phyloP scores from a whole-genome alignment of 2,329 filamentous ascomycete species.

The Alternaria arborescens region DNA sequence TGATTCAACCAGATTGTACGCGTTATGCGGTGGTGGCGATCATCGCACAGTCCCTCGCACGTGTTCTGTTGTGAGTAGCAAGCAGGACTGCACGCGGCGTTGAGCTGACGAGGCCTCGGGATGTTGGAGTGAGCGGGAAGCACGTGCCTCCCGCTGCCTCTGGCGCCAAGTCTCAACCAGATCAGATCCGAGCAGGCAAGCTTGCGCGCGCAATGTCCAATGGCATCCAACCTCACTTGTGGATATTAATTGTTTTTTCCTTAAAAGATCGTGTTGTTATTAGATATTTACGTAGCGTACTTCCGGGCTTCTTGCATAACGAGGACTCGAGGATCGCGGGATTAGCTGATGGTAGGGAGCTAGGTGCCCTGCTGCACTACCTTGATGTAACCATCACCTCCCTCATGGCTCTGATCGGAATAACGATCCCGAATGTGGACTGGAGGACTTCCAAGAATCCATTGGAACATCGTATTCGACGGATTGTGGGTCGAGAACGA shows the following conservation, averaged over 20 bases:
- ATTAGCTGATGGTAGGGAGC: slow-evolving; percentile 22
- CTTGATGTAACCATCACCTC: slow-evolving; percentile 34
- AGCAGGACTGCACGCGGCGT: slow-evolving; percentile 6
- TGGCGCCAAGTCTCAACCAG: slow-evolving; percentile 10
- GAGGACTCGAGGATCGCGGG: slow-evolving; percentile 7
- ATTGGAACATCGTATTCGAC: slow-evolving; percentile 21
- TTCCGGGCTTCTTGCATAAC: slow-evolving; percentile 3
- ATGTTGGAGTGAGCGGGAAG: slow-evolving; percentile 13
- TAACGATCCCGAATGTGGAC: slow-evolving; percentile 15
- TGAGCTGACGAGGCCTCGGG: slow-evolving; percentile 4
- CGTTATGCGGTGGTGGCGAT: slow-evolving; percentile 22
- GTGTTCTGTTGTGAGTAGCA: slow-evolving; percentile 17
- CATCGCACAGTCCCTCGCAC: slow-evolving; percentile 6
- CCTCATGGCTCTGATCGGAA: slow-evolving; percentile 19
- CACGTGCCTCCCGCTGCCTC: slow-evolving; percentile 19
- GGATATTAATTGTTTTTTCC: background rate
- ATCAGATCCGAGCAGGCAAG: background rate
- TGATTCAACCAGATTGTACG: slow-evolving; percentile 40
- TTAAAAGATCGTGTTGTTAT: background rate
- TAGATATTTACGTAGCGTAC: background rate
- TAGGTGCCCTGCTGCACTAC: slow-evolving; percentile 25
- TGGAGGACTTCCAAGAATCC: background rate
- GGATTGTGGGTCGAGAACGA: slow-evolving; percentile 19
- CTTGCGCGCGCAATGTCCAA: background rate
- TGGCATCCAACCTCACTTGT: background rate